These are phyloP conservation scores for Wickerhamomyces kurtzmanii DNA, from an alignment of 805 yeast species.

Conservation along the genomic window DNA sequence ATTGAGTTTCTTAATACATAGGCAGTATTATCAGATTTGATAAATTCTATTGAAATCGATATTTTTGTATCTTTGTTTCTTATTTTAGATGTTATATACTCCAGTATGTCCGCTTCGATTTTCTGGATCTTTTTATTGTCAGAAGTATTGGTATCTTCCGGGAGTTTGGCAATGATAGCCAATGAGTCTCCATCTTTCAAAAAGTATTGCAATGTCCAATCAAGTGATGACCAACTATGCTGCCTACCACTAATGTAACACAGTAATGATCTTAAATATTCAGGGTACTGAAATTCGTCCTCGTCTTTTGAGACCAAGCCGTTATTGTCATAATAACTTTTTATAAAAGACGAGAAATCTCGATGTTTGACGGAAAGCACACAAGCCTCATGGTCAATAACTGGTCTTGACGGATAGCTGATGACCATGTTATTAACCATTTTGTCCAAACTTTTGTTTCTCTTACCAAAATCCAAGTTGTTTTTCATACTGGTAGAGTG, in stretches of 20 bases:
- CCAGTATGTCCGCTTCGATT: no score
- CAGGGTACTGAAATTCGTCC: background rate
- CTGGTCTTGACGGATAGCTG: no score
- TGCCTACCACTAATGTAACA: slow-evolving; percentile 12
- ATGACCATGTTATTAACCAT: slow-evolving; percentile 5
- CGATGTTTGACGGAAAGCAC: no score
- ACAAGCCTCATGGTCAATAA: no score
- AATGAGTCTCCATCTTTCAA: slow-evolving; percentile 16
- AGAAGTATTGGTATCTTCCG: slow-evolving; percentile 8
- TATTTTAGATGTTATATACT: no score
- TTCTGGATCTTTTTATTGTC: no score
- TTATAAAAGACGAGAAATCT: no score
- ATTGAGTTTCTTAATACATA: slow-evolving; percentile 9
- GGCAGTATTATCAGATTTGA: slow-evolving; percentile 8
- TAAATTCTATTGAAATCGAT: slow-evolving; percentile 13
- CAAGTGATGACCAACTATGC: slow-evolving; percentile 16
- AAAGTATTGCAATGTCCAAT: slow-evolving; percentile 12
- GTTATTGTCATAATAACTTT: background rate
- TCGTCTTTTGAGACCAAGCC: background rate
- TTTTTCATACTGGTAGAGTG: background rate
- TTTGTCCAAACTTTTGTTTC: slow-evolving; percentile 12
- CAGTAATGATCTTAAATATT: slow-evolving; percentile 11
- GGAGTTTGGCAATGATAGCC: slow-evolving; percentile 10
- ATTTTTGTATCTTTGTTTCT: slow-evolving; percentile 8
- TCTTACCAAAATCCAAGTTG: slow-evolving; percentile 1